Base-by-base conservation (phyloP, 208 protist species). In the Acanthamoeba divionensis region DNA sequence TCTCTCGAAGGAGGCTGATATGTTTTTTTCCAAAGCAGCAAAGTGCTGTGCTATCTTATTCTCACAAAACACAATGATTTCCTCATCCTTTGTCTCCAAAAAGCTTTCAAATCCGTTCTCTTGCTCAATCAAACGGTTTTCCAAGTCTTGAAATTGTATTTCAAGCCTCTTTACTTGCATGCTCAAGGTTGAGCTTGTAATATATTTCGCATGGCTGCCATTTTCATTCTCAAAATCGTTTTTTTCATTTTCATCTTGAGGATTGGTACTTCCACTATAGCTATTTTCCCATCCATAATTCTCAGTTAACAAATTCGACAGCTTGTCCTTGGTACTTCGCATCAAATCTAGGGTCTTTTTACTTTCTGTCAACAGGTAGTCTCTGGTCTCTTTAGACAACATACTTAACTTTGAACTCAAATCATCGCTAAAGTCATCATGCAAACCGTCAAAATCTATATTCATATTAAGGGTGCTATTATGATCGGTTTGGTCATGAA, bases 151-250 rank as follows among this genome's bases (percentile, higher is more conserved):
- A 21, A 82, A 33, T 33, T 52, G 38, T 31, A 82, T 29, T 10
- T 82, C 71, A 26, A 82, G 41, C 26, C 71, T 24, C 26, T 36
- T 55, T 26, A 82, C 48, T 36, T 82, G 54, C 71, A 63, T 82
- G 31, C 62, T 52, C 48, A 60, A 82, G 36, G 71, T n/a, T n/a
- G n/a, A n/a, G n/a, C n/a, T n/a, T n/a, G n/a, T n/a, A n/a, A n/a
- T n/a, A n/a, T n/a, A n/a, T n/a, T n/a, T n/a, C n/a, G n/a, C n/a
- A n/a, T n/a, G n/a, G n/a, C n/a, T n/a, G n/a, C n/a, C n/a, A n/a
- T n/a, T n/a, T n/a, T n/a, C n/a, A n/a, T n/a, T n/a, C n/a, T n/a
- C n/a, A n/a, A n/a, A n/a, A n/a, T n/a, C n/a, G n/a, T n/a, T n/a
- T n/a, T n/a, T n/a, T n/a, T n/a, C n/a, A n/a, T n/a, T n/a, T n/a